A percentile compares a stretch with the other conserved stretches of the same genome.
Evolutionary conservation across 73 alveolate species (phyloP).

Genomic region (Paramecium octaurelia): DNA sequence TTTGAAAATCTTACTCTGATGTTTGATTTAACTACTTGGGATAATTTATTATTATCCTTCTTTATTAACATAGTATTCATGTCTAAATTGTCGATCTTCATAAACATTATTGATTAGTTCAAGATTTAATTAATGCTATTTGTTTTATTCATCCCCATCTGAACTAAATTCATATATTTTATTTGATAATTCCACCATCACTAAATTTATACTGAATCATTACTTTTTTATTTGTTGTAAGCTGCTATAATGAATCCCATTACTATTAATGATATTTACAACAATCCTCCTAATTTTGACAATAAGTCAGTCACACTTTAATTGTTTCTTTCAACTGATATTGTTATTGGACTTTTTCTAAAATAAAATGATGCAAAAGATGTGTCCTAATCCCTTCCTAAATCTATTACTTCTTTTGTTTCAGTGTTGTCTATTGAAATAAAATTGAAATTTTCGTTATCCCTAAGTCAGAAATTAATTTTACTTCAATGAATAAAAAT

Average conservation of each 20-base stretch:
- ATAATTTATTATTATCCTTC: background rate
- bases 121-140: background rate
- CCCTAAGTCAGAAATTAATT: background rate
- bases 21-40: background rate
- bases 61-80: background rate
- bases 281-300: background rate
- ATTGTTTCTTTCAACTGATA: background rate
- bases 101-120: background rate
- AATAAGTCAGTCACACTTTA: background rate
- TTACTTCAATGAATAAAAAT: background rate
- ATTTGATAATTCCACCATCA: background rate
- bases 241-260: slow-evolving; percentile 3
- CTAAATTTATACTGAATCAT: background rate
- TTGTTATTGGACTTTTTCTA: background rate
- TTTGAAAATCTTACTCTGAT: background rate
- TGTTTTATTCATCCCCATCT: background rate
- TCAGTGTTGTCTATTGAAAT: background rate
- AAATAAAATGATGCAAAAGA: background rate
- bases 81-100: background rate
- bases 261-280: background rate
- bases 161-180: background rate
- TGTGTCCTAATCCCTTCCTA: background rate
- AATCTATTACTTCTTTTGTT: background rate
- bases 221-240: background rate
- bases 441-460: background rate